Evolutionary conservation across 495 filamentous ascomycete species (phyloP), one percentile per base, ranked within the genome.

Genomic region (Podospora pseudopauciseta): DNA sequence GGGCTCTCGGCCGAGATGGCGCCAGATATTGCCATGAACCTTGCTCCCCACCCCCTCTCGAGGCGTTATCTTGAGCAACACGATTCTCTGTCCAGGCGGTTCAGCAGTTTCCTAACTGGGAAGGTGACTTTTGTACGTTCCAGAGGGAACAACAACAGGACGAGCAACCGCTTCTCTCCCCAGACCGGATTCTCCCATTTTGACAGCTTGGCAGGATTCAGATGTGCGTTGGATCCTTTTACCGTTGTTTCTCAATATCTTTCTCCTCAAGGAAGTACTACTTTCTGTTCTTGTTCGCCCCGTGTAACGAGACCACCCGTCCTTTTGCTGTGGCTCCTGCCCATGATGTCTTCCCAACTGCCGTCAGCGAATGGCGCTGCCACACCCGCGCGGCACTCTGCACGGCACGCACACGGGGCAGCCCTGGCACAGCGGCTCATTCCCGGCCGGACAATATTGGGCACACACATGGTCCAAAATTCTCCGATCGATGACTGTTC

Each of bases 121-220:
- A 66, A 70, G 64, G 68, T 63, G 64, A 70, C 19, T 20, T 39
- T 13, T 2, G 3, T 18, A 63, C 3, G 20, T 28, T 23, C 57
- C 23, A 19, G 11, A 44, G 49, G 59, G n/a, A 66, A 20, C 27
- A 49, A n/a, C 57, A 19, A 49, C 9, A 49, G 15, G 2, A 49
- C 39, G 39, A 49, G 15, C 15, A 13, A 49, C 30, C 7, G 30
- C 39, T 23, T 23, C 23, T 11, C 39, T 49, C 39, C 39, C 15
- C 7, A 49, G 39, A 3, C 15, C 39, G 9, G 13, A 49, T 49
- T 32, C 30, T 32, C 30, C 30, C 39, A 13, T 49, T 49, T 39
- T 58, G 64, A 66, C 30, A 66, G 49, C 68, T 70, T 70, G 64
- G 64, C 64, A 49, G 32, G 49, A 63, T 63, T 69, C 63, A 69